Percentiles rank a stretch among this genome's conserved stretches.
phyloP scores from a whole-genome alignment of 345 rosid genomes.

The Cochlearia excelsa region DNA sequence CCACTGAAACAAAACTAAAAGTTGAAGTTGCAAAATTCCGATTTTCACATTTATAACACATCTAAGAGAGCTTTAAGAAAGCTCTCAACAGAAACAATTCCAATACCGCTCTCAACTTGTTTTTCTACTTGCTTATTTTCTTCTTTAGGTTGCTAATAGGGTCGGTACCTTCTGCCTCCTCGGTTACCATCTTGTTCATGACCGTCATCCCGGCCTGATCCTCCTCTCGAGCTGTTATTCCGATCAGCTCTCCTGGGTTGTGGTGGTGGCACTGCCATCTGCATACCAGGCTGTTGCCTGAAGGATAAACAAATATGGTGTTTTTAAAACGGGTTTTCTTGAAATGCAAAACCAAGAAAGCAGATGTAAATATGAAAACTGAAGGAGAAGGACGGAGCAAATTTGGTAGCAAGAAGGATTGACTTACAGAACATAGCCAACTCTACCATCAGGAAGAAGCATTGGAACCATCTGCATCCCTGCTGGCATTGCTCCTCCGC shows the following conservation, averaged over 20 bases:
- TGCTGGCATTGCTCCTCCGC: constrained; percentile 89
- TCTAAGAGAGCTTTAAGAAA: constrained; percentile 16
- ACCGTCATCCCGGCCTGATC: constrained; percentile 55
- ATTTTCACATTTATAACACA: constrained; percentile 29
- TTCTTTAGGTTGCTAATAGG: constrained; percentile 47
- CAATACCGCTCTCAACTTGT: constrained; percentile 18
- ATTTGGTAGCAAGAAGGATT: neutral
- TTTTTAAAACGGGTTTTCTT: constrained; percentile 7
- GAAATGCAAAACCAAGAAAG: neutral
- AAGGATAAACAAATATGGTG: constrained; percentile 32
- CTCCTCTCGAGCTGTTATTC: constrained; percentile 59
- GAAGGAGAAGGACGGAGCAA: neutral
- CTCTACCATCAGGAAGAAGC: constrained; percentile 96
- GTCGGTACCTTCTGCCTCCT: constrained; percentile 76
- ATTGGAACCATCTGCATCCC: constrained; percentile 99
- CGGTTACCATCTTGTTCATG: constrained; percentile 60
- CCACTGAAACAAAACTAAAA: too few species aligned
- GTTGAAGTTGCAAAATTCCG: constrained; percentile 16
- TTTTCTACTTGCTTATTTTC: constrained; percentile 25
- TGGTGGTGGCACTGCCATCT: constrained; percentile 55
- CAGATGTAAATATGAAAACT: too few species aligned
- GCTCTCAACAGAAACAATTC: constrained; percentile 30
- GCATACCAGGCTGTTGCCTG: constrained; percentile 98
- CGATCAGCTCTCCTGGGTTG: constrained; percentile 76
- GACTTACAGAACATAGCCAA: constrained; percentile 97